Base-by-base conservation (phyloP, 139 green algal genomes). In the Gonium pectorale region DNA sequence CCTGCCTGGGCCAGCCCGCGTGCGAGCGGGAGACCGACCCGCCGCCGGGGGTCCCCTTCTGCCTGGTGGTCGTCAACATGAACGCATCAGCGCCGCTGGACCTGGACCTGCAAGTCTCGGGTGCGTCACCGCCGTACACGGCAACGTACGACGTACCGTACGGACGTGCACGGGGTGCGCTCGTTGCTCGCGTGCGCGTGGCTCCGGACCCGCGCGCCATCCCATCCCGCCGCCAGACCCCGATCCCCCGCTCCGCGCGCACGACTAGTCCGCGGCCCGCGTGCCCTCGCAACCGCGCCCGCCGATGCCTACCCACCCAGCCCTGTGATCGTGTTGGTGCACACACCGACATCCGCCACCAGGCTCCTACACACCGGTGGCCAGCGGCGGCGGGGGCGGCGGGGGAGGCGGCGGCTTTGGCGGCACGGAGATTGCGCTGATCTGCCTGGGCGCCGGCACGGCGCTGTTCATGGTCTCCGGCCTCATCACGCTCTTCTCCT, bases 1-100 rank as follows among this genome's bases (percentile, higher is more conserved):
- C 17, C 15, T 82, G 74, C 29, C 29, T 54, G 29, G 41, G 35
- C 3, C 22, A n/a, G 26, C 11, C 8, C 2, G 35, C 29, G 5
- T 82, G 74, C 74, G 0, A 60, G 8, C 38, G 74, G 0, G 0
- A n/a, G 11, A 82, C 74, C 6, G 4, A 15, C 5, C 27, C 19
- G n/a, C 29, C 56, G n/a, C 62, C 29, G 2, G 3, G 13, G 1
- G 38, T 71, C 11, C 56, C 56, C 2, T 59, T 82, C 17, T 82
- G 74, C 41, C 17, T 82, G 40, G 74, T 82, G 5, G 74, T 82
- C 8, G 26, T 29, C 27, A 82, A 82, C 59, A 43, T 7, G 17
- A 52, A 71, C 59, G 24, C 9, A 13, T 6, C 13, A 13, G 56
- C 19, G 29, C 8, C 56, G 21, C 38, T 82, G n/a, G 40, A 71